phyloP scores from a whole-genome alignment of 202 grass and related monocot genomes.

The Dendrocalamus latiflorus region DNA sequence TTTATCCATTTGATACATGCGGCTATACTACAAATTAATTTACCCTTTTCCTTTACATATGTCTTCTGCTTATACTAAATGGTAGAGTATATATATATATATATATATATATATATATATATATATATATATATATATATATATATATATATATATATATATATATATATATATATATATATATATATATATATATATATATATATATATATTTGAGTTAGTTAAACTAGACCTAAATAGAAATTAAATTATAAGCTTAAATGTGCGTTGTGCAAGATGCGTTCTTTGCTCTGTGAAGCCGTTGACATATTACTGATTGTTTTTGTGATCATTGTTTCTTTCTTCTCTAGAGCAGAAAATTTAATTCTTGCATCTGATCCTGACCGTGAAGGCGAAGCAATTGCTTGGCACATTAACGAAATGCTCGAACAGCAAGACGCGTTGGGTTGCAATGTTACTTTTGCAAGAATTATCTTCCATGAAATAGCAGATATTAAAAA shows the following conservation, averaged over 20 bases:
- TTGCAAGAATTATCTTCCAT: conserved; percentile 91
- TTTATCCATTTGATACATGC: background rate
- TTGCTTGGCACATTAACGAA: conserved; percentile 95
- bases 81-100: no score
- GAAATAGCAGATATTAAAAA: conserved; percentile 92
- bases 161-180: no score
- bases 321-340: background rate
- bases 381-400: conserved; percentile 98
- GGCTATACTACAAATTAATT: background rate
- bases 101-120: no score
- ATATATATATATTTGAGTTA: background rate
- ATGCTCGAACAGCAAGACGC: conserved; percentile 91
- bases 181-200: no score
- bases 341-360: conserved; percentile 70
- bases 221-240: background rate
- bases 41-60: background rate
- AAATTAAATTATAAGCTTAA: no score
- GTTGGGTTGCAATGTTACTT: conserved; percentile 49
- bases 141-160: no score
- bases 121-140: no score
- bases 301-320: conserved; percentile 9
- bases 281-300: conserved; percentile 10
- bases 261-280: background rate
- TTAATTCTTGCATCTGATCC: conserved; percentile 98
- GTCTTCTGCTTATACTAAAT: background rate